phyloP scores from a whole-genome alignment of 495 filamentous ascomycete genomes.

The Cenococcum geophilum region DNA sequence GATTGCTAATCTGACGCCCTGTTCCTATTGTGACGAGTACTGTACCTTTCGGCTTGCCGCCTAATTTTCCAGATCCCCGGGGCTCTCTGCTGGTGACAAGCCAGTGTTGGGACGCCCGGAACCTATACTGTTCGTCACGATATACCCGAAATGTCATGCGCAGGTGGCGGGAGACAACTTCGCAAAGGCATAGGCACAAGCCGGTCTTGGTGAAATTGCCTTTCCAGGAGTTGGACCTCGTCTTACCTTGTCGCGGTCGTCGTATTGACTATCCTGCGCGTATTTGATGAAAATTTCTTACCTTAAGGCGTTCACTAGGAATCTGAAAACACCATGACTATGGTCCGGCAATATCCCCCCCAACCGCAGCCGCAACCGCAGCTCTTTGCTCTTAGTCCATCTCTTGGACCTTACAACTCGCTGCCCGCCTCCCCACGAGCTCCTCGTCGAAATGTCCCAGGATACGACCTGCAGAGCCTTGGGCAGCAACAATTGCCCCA shows the following conservation, averaged over 20 bases:
- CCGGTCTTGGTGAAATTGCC: slow-evolving; percentile 31
- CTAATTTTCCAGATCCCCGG: neutral
- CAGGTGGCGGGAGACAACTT: slow-evolving; percentile 28
- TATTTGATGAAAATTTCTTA: neutral
- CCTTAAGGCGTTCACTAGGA: neutral
- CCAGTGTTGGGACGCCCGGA: slow-evolving; percentile 25
- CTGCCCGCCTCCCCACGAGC: slow-evolving; percentile 16
- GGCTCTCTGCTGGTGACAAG: slow-evolving; percentile 14
- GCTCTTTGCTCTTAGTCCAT: slow-evolving; percentile 7
- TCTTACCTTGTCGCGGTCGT: neutral
- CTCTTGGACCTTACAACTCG: slow-evolving; percentile 14
- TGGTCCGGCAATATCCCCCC: slow-evolving; percentile 28
- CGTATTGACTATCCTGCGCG: neutral
- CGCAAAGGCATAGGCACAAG: slow-evolving; percentile 38
- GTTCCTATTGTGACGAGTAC: neutral
- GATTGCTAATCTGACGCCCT: slow-evolving; percentile 1
- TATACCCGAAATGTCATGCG: slow-evolving; percentile 30
- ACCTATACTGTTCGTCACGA: slow-evolving; percentile 12
- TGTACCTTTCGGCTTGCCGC: neutral
- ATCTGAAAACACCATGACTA: slow-evolving; percentile 24
- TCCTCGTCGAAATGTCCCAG: slow-evolving; percentile 19
- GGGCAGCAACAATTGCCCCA: slow-evolving; percentile 30
- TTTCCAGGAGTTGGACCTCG: slow-evolving; percentile 13
- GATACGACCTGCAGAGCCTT: slow-evolving; percentile 21
- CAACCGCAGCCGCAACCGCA: slow-evolving; percentile 20